Evolutionary conservation across 768 basidiomycete species (phyloP).

Genomic region (Amanita polypyramis): DNA sequence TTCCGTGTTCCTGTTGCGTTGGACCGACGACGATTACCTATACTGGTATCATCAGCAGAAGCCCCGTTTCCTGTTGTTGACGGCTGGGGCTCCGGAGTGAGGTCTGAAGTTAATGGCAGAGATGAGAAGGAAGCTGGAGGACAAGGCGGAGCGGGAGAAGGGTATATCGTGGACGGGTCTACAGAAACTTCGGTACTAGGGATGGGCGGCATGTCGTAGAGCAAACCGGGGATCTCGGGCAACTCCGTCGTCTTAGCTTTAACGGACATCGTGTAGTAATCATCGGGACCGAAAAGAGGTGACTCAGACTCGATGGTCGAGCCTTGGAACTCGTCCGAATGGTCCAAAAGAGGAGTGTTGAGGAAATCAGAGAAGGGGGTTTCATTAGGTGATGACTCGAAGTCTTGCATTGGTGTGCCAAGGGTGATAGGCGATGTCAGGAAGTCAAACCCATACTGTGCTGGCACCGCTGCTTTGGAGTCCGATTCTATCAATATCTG

Average conservation of each 20-base stretch:
- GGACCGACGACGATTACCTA: slow-evolving; percentile 20
- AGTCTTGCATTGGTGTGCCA: slow-evolving; percentile 18
- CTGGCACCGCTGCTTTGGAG: slow-evolving; percentile 11
- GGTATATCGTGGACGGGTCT: slow-evolving; percentile 19
- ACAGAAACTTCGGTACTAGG: slow-evolving; percentile 26
- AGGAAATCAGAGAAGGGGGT: slow-evolving; percentile 27
- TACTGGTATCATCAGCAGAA: slow-evolving; percentile 4
- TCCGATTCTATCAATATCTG: slow-evolving; percentile 10
- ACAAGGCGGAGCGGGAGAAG: slow-evolving; percentile 17
- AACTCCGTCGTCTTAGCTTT: slow-evolving; percentile 5
- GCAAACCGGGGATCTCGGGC: slow-evolving; percentile 2
- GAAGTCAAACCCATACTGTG: slow-evolving; percentile 16
- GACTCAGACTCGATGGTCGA: slow-evolving; percentile 16
- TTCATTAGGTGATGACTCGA: slow-evolving; percentile 24
- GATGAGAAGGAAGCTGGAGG: slow-evolving; percentile 10
- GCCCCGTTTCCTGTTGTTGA: slow-evolving; percentile 7
- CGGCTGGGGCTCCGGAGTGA: slow-evolving; percentile 6
- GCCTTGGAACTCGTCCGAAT: slow-evolving; percentile 16
- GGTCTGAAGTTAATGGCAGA: slow-evolving; percentile 1
- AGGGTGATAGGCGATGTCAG: slow-evolving; percentile 20
- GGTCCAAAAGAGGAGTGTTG: slow-evolving; percentile 23
- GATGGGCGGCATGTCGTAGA: slow-evolving; percentile 34
- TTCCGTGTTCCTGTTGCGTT: slow-evolving; percentile 61
- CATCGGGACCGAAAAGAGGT: slow-evolving; percentile 15
- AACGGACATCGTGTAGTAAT: neutral